phyloP scores from a whole-genome alignment of 208 protist genomes.

The Trypanosomatidae sp. region DNA sequence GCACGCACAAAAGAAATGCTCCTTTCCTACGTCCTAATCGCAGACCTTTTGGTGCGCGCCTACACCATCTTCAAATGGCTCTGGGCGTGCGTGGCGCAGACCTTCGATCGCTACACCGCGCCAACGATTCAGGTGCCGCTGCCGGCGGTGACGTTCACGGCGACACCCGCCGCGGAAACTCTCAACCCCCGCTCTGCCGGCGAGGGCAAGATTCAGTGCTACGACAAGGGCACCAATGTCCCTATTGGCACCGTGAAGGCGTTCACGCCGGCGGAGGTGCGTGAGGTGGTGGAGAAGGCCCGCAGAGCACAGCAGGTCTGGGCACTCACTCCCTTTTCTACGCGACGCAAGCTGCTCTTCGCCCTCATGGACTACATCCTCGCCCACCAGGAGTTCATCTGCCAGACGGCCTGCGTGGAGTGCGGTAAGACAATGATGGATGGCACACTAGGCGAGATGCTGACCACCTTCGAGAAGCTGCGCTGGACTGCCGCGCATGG shows the following conservation, averaged over 20 bases:
- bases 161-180: conserved; percentile 35
- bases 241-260: conserved; percentile 75
- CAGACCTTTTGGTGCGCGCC: conserved; percentile 60
- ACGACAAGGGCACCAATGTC: conserved; percentile 88
- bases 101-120: conserved; percentile 80
- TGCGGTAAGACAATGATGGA: conserved; percentile 94
- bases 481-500: conserved; percentile 83
- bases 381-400: conserved; percentile 77
- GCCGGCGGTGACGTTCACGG: conserved; percentile 57
- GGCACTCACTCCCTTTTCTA: conserved; percentile 86
- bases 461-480: conserved; percentile 93
- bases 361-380: conserved; percentile 90
- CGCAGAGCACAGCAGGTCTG: conserved; percentile 79
- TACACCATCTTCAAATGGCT: conserved; percentile 53
- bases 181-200: conserved; percentile 74
- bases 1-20: conserved; percentile 25
- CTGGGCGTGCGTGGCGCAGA: conserved; percentile 37
- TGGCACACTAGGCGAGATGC: conserved; percentile 87
- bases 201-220: conserved; percentile 82
- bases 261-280: conserved; percentile 73
- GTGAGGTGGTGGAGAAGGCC: conserved; percentile 55
- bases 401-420: conserved; percentile 85
- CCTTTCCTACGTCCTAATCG: conserved; percentile 40
- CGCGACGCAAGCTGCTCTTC: conserved; percentile 80
- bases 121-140: conserved; percentile 71